Conservation (phyloP, 1,284 basidiomycete genomes). For the Mycena sp. region DNA sequence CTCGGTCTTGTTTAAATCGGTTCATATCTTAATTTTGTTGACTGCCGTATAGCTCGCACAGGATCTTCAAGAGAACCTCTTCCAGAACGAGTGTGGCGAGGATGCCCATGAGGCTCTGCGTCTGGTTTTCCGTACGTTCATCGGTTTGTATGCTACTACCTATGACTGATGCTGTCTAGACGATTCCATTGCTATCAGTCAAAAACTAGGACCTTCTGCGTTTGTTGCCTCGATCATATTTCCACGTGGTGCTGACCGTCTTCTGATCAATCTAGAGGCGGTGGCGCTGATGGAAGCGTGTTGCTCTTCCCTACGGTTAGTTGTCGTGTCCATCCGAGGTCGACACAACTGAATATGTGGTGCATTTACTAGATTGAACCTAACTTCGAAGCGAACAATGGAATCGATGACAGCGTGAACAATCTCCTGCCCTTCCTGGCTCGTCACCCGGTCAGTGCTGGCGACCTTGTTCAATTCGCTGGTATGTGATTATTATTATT, state of each 20-base stretch:
- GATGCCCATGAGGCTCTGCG: slow-evolving; percentile 14
- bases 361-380: slow-evolving; percentile 15
- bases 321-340: background rate
- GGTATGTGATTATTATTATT: background rate
- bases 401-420: slow-evolving; percentile 27
- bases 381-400: slow-evolving; percentile 27
- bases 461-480: slow-evolving; percentile 31
- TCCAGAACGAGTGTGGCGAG: slow-evolving; percentile 11
- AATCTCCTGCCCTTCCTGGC: slow-evolving; percentile 19
- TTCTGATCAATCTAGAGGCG: slow-evolving; percentile 7
- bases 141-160: background rate
- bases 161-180: background rate
- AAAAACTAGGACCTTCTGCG: slow-evolving; percentile 7
- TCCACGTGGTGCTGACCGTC: too few relatives aligned
- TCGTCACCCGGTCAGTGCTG: slow-evolving; percentile 18
- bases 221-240: background rate
- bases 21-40: background rate
- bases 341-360: background rate
- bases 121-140: slow-evolving; percentile 1
- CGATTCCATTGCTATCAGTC: slow-evolving; percentile 22
- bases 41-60: background rate
- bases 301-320: slow-evolving; percentile 26
- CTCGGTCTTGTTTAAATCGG: background rate
- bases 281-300: slow-evolving; percentile 32
- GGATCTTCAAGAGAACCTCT: slow-evolving; percentile 9